A percentile compares a stretch with the other conserved stretches of the same genome.
These are phyloP conservation scores for Exophiala spinifera DNA, from an alignment of 2,329 filamentous ascomycete genomes.

Conservation along the genomic window DNA sequence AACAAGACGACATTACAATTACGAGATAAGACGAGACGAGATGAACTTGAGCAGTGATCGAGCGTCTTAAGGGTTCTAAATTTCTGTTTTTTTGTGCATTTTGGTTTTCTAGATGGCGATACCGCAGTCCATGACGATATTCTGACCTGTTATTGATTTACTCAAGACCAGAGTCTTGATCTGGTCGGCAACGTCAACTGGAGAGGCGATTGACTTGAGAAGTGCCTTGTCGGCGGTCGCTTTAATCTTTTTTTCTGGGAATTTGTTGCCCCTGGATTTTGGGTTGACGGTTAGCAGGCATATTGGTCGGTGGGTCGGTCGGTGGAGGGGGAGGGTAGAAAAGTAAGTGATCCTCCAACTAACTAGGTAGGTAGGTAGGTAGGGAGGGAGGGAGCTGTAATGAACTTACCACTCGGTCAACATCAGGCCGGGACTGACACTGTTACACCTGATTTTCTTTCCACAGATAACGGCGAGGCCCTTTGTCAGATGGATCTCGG, in stretches of 20 bases:
- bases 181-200: constrained; percentile 34
- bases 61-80: no score
- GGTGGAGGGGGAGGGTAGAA: no score
- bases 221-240: constrained; percentile 26
- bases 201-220: constrained; percentile 20
- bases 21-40: no score
- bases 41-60: no score
- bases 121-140: constrained; percentile 29
- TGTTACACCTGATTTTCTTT: constrained; percentile 61
- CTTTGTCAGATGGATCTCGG: constrained; percentile 66
- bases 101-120: constrained; percentile 25
- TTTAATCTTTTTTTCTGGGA: constrained; percentile 28
- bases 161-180: constrained; percentile 25
- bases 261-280: constrained; percentile 26
- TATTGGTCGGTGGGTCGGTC: no score
- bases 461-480: constrained; percentile 62
- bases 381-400: no score
- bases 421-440: constrained; percentile 50
- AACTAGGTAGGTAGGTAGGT: no score
- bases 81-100: no score
- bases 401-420: constrained; percentile 53
- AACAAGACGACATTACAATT: no score
- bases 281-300: not conserved
- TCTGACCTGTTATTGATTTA: constrained; percentile 30
- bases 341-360: no score